A percentile compares a stretch with the other conserved stretches of the same genome.
phyloP scores from a whole-genome alignment of 139 green algal species.

The Trebouxia sp. region DNA sequence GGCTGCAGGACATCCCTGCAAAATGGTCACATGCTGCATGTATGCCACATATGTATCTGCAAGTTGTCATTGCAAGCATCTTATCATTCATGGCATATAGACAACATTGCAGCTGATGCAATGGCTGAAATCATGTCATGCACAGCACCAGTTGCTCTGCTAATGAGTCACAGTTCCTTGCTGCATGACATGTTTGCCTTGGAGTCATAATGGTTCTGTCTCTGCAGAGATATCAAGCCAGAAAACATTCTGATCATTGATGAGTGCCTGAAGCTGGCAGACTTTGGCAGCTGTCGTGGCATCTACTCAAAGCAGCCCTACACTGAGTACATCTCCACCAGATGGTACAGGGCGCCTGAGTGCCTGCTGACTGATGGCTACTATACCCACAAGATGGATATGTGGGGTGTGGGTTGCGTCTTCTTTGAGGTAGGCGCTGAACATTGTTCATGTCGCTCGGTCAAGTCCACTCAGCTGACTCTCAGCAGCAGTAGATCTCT shows the following conservation, averaged over 20 bases:
- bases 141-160: too few relatives aligned
- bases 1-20: too few relatives aligned
- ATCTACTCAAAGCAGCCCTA: conserved; percentile 89
- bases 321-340: conserved; percentile 88
- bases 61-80: too few relatives aligned
- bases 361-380: conserved; percentile 87
- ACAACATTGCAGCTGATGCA: too few relatives aligned
- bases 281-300: conserved; percentile 83
- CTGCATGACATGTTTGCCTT: too few relatives aligned
- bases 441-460: background rate
- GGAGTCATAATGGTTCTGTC: background rate
- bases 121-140: too few relatives aligned
- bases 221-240: conserved; percentile 81
- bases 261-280: conserved; percentile 82
- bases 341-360: conserved; percentile 79
- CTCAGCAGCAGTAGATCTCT: too few relatives aligned
- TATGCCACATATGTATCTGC: too few relatives aligned
- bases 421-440: conserved; percentile 70
- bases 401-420: conserved; percentile 88
- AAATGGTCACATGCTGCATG: too few relatives aligned
- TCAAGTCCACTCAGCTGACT: too few relatives aligned
- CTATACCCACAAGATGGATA: conserved; percentile 93
- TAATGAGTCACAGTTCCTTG: too few relatives aligned
- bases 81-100: too few relatives aligned
- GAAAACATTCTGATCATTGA: conserved; percentile 92